These are phyloP conservation scores for Naganishia albida DNA, from an alignment of 1,284 basidiomycete species.

Conservation along the genomic window DNA sequence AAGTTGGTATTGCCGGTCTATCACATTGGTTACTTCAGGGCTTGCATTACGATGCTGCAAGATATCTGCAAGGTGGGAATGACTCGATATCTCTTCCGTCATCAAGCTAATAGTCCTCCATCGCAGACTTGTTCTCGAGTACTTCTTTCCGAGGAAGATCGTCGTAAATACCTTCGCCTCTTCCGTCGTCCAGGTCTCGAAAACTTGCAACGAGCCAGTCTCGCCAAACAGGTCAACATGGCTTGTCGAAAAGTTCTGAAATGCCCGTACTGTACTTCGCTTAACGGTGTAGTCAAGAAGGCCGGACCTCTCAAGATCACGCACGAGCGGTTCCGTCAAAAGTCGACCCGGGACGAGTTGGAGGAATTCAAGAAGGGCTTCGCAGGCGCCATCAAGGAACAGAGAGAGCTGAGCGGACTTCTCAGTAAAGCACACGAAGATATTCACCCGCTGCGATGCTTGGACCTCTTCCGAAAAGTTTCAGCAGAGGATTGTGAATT, in stretches of 20 bases:
- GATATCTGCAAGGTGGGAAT: conserved; percentile 85
- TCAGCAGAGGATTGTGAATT: conserved; percentile 88
- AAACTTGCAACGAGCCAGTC: conserved; percentile 83
- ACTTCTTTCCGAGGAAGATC: conserved; percentile 84
- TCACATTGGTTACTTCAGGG: conserved; percentile 97
- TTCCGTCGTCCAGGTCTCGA: conserved; percentile 90
- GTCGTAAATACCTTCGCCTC: conserved; percentile 77
- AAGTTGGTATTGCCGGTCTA: conserved; percentile 95
- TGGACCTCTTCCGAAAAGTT: conserved; percentile 90
- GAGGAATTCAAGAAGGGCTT: conserved; percentile 87
- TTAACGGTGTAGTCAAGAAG: conserved; percentile 97
- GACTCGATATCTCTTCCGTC: background rate
- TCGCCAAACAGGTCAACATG: conserved; percentile 86
- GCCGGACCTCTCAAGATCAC: conserved; percentile 92
- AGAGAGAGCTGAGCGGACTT: conserved; percentile 82
- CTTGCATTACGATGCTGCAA: conserved; percentile 89
- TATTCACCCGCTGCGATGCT: conserved; percentile 88
- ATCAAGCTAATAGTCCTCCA: conserved; percentile 6
- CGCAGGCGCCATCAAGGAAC: conserved; percentile 75
- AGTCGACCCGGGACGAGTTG: conserved; percentile 78
- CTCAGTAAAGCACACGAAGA: conserved; percentile 91
- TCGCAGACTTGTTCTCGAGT: conserved; percentile 87
- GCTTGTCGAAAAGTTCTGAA: conserved; percentile 86
- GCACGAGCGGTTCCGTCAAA: conserved; percentile 95
- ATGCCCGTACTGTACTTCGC: conserved; percentile 89